These are phyloP conservation scores for Colletotrichum cereale DNA, from an alignment of 2,329 filamentous ascomycete genomes.

Conservation along the genomic window DNA sequence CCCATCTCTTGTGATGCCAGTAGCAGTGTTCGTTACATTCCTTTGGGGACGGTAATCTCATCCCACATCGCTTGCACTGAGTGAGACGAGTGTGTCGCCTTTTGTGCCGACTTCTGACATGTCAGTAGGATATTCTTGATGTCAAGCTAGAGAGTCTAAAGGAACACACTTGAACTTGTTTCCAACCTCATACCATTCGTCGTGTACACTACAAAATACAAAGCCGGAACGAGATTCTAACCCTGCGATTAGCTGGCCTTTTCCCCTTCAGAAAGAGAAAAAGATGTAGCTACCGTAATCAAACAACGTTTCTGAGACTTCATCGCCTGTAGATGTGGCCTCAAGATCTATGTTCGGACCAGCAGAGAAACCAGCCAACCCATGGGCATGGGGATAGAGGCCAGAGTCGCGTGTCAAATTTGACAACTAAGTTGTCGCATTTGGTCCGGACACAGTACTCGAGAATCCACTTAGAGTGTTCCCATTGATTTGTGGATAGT, in stretches of 20 bases:
- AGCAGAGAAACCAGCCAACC: conserved; percentile 9
- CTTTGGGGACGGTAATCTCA: neutral
- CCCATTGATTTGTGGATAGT: neutral
- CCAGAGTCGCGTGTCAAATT: neutral
- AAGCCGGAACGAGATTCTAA: neutral
- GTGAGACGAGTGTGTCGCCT: neutral
- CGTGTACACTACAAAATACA: neutral
- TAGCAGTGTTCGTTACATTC: neutral
- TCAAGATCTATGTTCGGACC: neutral
- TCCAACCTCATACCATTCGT: neutral
- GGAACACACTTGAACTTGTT: neutral
- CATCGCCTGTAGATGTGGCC: too few relatives aligned
- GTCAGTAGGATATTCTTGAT: neutral
- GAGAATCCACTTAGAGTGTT: accelerated
- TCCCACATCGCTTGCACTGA: neutral
- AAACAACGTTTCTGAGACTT: neutral
- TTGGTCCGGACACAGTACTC: neutral
- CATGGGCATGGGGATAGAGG: neutral
- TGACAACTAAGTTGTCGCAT: conserved; percentile 16
- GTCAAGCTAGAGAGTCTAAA: accelerated
- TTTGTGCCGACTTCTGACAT: neutral
- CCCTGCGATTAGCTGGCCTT: neutral
- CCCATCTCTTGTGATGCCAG: neutral
- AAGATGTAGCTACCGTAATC: neutral
- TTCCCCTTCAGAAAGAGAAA: accelerated